Evolutionary conservation across 2,329 filamentous ascomycete genomes (phyloP), one percentile per base, ranked within the genome.

Genomic region (Botryotinia narcissicola): DNA sequence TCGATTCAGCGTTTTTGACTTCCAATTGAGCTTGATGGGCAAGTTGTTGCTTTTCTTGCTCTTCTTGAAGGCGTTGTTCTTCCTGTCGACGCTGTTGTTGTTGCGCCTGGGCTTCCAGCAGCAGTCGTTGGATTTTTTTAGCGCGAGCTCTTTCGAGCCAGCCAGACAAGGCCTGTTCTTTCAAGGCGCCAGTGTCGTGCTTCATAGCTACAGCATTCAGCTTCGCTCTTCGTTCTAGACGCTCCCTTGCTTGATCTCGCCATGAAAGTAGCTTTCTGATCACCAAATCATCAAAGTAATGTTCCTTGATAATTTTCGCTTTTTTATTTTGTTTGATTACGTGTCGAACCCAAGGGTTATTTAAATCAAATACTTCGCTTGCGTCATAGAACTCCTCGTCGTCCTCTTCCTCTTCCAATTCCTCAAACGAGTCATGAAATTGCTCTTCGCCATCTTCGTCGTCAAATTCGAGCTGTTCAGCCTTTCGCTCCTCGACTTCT

Each of bases 101-200:
- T 16, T 54, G 48, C 12, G 48, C 48, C 48, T 54, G 48, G 25
- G 48, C 48, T 54, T 54, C 37, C 22, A 42, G 57, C 4, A 40
- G 37, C 12, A 70, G 25, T 63, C 46, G 60, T 32, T 35, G 71
- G 12, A 25, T 9, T 32, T 63, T 63, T 18, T n/a, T 73, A 29
- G 77, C 74, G 25, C 73, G 62, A 35, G 84, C 79, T 29, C 81
- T 81, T 22, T 79, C 80, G 70, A 82, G 82, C 86, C 87, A 88
- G 40, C 83, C 81, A 71, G 87, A 85, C 61, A 90, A 83, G 0
- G 85, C 86, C 75, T 87, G 84, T 54, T 83, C 84, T 64, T 90
- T 80, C 32, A 91, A 82, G 14, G 84, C 85, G 22, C 80, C 79
- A 44, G 83, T 83, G 77, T 91, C 87, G 70, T 85, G 84, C 32